A percentile compares a stretch with the other conserved stretches of the same genome.
Conservation (phyloP, 1,139 yeast species). For the Zygotorulaspora mrakii region DNA sequence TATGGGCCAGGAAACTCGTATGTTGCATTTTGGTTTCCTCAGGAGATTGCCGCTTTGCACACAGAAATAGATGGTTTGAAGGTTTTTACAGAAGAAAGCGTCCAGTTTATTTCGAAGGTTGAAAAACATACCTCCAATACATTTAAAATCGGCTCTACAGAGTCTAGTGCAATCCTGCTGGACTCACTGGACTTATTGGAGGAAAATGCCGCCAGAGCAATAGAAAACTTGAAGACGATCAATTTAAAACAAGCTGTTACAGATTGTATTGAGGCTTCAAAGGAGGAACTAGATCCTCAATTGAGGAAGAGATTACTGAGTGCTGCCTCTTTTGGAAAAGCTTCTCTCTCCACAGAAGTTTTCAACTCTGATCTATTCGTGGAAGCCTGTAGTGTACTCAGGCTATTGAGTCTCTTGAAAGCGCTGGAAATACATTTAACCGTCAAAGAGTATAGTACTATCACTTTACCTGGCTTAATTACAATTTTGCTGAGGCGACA, state of each 20-base stretch:
- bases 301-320: conserved; percentile 77
- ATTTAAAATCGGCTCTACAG: conserved; percentile 77
- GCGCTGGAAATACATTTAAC: conserved; percentile 72
- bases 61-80: conserved; percentile 72
- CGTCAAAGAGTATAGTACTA: conserved; percentile 45
- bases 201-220: conserved; percentile 74
- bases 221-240: conserved; percentile 66
- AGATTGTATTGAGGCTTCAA: conserved; percentile 69
- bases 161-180: conserved; percentile 75
- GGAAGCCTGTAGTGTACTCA: conserved; percentile 52
- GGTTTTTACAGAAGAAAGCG: conserved; percentile 53
- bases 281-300: conserved; percentile 67
- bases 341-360: conserved; percentile 42
- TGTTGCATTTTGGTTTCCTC: conserved; percentile 43
- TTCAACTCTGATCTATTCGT: conserved; percentile 44
- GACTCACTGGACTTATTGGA: conserved; percentile 75
- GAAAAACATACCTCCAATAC: conserved; percentile 54
- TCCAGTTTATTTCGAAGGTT: conserved; percentile 68
- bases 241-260: conserved; percentile 60
- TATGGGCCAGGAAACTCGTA: conserved; percentile 67
- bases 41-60: conserved; percentile 39
- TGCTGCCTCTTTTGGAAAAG: conserved; percentile 85
- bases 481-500: conserved; percentile 57
- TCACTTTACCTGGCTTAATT: conserved; percentile 56
- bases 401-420: conserved; percentile 49